Percentiles rank a stretch among this genome's conserved stretches.
These are phyloP conservation scores for Xylaria palmicola DNA, from an alignment of 495 filamentous ascomycete species.

Conservation along the genomic window DNA sequence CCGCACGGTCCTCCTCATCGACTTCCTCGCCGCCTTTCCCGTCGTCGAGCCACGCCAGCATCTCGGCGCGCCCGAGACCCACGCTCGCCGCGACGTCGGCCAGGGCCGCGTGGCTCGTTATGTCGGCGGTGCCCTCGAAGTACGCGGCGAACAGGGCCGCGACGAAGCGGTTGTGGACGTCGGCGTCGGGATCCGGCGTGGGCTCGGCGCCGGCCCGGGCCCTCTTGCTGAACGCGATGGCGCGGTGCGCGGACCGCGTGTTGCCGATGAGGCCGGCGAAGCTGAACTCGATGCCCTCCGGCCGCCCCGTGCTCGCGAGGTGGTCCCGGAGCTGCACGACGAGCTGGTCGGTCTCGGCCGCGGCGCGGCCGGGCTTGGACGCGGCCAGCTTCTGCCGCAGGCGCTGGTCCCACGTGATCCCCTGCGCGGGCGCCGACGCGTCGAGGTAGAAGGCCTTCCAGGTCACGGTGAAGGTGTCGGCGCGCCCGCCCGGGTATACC, in stretches of 20 bases:
- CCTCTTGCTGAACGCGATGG: slow-evolving; percentile 66
- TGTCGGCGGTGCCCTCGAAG: slow-evolving; percentile 76
- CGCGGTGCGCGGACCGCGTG: slow-evolving; percentile 72
- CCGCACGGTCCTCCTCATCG: slow-evolving; percentile 64
- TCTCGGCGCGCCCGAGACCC: slow-evolving; percentile 59
- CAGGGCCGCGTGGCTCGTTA: slow-evolving; percentile 63
- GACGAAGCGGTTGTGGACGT: slow-evolving; percentile 61
- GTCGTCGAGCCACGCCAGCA: slow-evolving; percentile 59
- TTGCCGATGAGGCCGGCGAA: slow-evolving; percentile 74
- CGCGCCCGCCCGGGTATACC: slow-evolving; percentile 50
- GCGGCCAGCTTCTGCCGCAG: background rate
- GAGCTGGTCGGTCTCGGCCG: slow-evolving; percentile 53
- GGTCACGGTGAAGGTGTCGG: slow-evolving; percentile 67
- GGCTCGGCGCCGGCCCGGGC: background rate
- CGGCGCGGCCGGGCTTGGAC: background rate
- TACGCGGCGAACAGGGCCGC: slow-evolving; percentile 69
- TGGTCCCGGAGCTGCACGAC: slow-evolving; percentile 55
- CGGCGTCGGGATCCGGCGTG: slow-evolving; percentile 27
- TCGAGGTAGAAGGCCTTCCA: slow-evolving; percentile 81
- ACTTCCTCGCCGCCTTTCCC: slow-evolving; percentile 67
- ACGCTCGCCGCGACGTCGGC: slow-evolving; percentile 60
- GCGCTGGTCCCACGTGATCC: background rate
- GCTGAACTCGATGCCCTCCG: slow-evolving; percentile 69
- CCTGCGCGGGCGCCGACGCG: background rate
- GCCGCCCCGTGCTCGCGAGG: slow-evolving; percentile 56